Base-by-base conservation (phyloP, 208 protist genomes). In the Leishmania major region DNA sequence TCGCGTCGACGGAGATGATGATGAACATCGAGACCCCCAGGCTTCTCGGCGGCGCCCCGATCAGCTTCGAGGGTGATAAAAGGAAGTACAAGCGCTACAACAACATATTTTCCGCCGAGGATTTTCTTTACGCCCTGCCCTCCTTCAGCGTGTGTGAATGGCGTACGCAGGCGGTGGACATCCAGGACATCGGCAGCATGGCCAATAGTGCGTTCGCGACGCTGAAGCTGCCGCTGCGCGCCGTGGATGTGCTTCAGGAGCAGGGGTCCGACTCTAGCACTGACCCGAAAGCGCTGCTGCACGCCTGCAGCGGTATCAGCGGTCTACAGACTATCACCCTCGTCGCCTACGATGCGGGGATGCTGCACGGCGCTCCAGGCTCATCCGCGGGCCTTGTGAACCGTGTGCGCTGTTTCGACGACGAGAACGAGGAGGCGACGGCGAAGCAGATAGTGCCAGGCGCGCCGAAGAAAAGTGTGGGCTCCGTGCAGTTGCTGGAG, bases 1-100 rank as follows among this genome's bases (percentile, higher is more conserved):
- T 98, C n/a, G 93, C 95, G 37, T 89, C 93, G 76, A 96, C 95
- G 51, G 92, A 97, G 87, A 96, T 98, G 93, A 91, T 92, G 90
- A 84, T 88, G 82, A 88, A 82, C 82, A 91, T 93, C 66, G 75
- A 82, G 59, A 72, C 77, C 0, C 89, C 88, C 15, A 84, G 51
- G 69, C 57, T 90, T 67, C 88, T 95, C 77, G 81, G 84, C 70
- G 88, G 86, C 31, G 85, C 89, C 37, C 83, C 90, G 31, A 66
- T 92, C 45, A 79, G 80, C 82, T 78, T 84, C 31, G 86, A 86
- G 69, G 85, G 90, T 31, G 92, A 93, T 1, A 80, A 85, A 62
- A 81, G 62, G 51, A 92, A 88, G 80, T 95, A 95, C 85, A 88
- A 84, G 77, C 92, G 92, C 7, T 93, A 95, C 85, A 92, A 94